Conservation (phyloP, 495 filamentous ascomycete species). For the Tuber microsphaerosporum region DNA sequence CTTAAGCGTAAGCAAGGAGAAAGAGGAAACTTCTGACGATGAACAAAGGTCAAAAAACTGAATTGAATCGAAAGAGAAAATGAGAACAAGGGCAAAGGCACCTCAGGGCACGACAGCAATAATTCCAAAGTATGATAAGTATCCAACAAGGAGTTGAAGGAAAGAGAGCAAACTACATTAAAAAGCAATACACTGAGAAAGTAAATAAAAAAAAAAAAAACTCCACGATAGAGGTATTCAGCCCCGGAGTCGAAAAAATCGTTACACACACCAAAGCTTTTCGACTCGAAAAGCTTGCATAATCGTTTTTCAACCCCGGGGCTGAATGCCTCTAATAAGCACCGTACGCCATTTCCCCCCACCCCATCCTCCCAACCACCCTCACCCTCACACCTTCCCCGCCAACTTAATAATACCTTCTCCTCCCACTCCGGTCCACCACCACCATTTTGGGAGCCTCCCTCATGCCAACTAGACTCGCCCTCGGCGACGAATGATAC, state of each 20-base stretch:
- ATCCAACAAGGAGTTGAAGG: not conserved
- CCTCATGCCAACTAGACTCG: not conserved
- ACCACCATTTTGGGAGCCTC: not conserved
- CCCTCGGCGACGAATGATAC: constrained; percentile 12
- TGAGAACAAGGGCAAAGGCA: not conserved
- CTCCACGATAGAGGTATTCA: too few relatives aligned
- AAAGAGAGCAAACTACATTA: not conserved
- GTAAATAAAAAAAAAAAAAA: not conserved
- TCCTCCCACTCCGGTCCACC: not conserved
- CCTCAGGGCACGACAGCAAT: not conserved
- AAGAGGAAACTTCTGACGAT: not conserved
- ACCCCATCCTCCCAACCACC: not conserved
- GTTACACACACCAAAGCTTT: too few relatives aligned
- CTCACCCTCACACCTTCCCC: not conserved
- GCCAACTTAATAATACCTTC: not conserved
- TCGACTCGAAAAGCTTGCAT: too few relatives aligned
- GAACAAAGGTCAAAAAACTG: not conserved
- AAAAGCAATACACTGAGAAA: not conserved
- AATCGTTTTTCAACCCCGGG: too few relatives aligned
- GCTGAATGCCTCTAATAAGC: not conserved
- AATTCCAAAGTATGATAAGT: not conserved
- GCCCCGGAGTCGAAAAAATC: too few relatives aligned
- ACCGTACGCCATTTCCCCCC: not conserved
- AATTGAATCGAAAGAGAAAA: not conserved
- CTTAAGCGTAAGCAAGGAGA: not conserved